These are phyloP conservation scores for Toxoplasma gondii DNA, from an alignment of 169 alveolate genomes.

Conservation along the genomic window DNA sequence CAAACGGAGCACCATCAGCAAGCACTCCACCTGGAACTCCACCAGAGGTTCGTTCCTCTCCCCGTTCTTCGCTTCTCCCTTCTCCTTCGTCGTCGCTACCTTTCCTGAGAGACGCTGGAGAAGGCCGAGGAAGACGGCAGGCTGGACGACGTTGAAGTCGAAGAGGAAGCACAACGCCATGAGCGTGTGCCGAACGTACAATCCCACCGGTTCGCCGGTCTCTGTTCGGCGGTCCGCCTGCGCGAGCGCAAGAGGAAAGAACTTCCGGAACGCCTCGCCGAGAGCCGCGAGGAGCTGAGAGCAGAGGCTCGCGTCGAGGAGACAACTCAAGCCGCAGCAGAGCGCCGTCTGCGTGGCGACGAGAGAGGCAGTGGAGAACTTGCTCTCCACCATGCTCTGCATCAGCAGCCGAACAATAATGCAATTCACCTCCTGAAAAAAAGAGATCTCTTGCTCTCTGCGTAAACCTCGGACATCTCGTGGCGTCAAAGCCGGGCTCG, in stretches of 20 bases:
- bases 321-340: slow-evolving; percentile 56
- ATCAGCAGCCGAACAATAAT: not conserved
- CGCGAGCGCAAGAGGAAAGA: slow-evolving; percentile 31
- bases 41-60: not conserved
- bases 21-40: slow-evolving; percentile 60
- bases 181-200: not conserved
- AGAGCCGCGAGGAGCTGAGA: slow-evolving; percentile 32
- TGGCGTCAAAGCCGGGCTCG: not conserved
- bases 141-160: not conserved
- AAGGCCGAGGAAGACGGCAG: not conserved
- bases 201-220: not conserved
- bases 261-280: slow-evolving; percentile 34
- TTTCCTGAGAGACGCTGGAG: slow-evolving; percentile 1
- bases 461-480: not conserved
- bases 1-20: slow-evolving; percentile 58
- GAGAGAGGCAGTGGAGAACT: slow-evolving; percentile 42
- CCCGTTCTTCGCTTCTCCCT: not conserved
- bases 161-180: slow-evolving; percentile 37
- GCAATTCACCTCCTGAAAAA: not conserved
- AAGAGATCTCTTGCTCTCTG: not conserved
- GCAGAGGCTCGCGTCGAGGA: slow-evolving; percentile 43
- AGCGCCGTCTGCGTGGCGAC: slow-evolving; percentile 63
- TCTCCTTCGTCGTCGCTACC: not conserved
- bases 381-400: slow-evolving; percentile 42
- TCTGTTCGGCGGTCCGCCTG: not conserved